A percentile compares a stretch with the other conserved stretches of the same genome.
phyloP scores from a whole-genome alignment of 78 protist species.

The Planoprotostelium fungivorum region DNA sequence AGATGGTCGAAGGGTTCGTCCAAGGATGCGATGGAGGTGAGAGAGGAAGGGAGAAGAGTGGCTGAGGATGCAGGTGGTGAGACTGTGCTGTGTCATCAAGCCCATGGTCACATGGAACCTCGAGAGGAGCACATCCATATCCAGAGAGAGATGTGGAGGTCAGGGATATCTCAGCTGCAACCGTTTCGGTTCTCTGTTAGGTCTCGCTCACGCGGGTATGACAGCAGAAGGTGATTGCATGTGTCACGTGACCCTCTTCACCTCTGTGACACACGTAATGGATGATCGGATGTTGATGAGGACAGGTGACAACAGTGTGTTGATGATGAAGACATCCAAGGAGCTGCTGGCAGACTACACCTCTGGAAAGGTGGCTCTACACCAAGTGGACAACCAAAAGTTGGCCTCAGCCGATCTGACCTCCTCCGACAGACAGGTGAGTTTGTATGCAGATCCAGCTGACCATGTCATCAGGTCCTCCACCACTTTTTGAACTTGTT shows the following conservation, averaged over 20 bases:
- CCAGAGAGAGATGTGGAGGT: constrained; percentile 50
- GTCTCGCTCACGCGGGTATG: constrained; percentile 43
- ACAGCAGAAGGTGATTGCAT: constrained; percentile 47
- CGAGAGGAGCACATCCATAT: constrained; percentile 15
- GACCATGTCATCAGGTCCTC: background rate
- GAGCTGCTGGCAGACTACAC: constrained; percentile 38
- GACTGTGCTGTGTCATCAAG: constrained; percentile 49
- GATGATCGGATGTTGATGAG: background rate
- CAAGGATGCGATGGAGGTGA: constrained; percentile 47
- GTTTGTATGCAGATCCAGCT: background rate
- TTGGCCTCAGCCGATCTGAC: background rate
- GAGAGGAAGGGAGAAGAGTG: background rate
- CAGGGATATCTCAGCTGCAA: constrained; percentile 25
- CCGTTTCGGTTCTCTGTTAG: constrained; percentile 39
- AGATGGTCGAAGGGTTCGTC: constrained; percentile 29
- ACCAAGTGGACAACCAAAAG: background rate
- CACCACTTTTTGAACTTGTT: background rate
- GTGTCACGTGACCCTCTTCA: background rate
- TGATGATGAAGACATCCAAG: constrained; percentile 54
- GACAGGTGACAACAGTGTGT: constrained; percentile 37
- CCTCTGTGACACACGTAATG: background rate
- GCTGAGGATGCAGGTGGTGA: background rate
- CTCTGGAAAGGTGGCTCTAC: background rate
- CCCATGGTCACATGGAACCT: constrained; percentile 60
- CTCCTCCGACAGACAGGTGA: background rate